phyloP scores from a whole-genome alignment of 768 basidiomycete genomes.

The Trametes coccinea region DNA sequence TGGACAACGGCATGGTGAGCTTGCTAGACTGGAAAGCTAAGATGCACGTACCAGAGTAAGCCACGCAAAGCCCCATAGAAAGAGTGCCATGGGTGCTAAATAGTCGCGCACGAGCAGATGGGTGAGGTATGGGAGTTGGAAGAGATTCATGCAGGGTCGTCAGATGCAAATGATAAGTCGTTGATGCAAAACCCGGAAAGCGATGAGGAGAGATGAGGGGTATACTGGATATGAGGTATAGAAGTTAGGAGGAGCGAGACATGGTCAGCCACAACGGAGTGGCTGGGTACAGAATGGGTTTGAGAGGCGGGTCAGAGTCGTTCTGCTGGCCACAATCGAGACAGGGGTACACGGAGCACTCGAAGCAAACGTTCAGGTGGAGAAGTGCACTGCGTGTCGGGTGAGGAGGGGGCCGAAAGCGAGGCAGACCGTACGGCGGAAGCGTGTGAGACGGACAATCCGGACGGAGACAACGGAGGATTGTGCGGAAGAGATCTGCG shows the following conservation, averaged over 20 bases:
- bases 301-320: background rate
- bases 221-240: background rate
- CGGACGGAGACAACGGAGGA: background rate
- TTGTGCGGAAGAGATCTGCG: background rate
- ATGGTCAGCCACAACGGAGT: slow-evolving; percentile 1
- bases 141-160: slow-evolving; percentile 11
- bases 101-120: background rate
- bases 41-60: slow-evolving; percentile 5
- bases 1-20: background rate
- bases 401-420: background rate
- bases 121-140: background rate
- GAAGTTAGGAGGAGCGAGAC: background rate
- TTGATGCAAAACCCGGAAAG: background rate
- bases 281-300: background rate
- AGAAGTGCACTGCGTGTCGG: too few species aligned
- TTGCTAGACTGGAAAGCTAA: background rate
- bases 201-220: background rate
- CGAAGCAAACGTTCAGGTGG: too few species aligned
- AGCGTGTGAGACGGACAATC: background rate
- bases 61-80: slow-evolving; percentile 15
- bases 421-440: background rate
- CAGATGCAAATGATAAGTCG: background rate
- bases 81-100: slow-evolving; percentile 10
- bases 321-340: background rate
- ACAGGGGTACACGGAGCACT: background rate